Base-by-base conservation (phyloP, 1,139 yeast species). In the Yamadazyma songkhlaensis region DNA sequence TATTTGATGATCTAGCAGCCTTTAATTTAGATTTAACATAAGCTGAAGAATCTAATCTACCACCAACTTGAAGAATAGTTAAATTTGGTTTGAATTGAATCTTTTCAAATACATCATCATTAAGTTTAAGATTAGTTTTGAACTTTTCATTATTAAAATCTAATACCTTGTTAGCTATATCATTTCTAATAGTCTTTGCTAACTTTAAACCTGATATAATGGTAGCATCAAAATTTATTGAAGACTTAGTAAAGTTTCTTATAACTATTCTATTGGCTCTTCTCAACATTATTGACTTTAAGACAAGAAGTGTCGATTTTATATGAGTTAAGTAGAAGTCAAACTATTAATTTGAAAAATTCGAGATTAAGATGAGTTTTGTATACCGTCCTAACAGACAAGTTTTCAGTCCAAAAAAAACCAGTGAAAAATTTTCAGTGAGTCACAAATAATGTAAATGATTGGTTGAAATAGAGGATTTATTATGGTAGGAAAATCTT, bases 1-100 rank as follows among this genome's bases (percentile, higher is more conserved):
- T 79, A 44, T 83, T 83, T 35, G 87, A 79, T 30, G 81, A 81
- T 29, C 72, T 64, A 15, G 89, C 86, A 5, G 90, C 87, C 57
- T 81, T 83, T 41, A 82, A 62, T 55, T 84, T 84, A 69, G 85
- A 80, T 42, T 81, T 73, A 29, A 84, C 92, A 57, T 84, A 84
- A 1, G 88, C 82, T 0, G 86, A 74, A 1, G 92, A 83, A 53
- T 84, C 94, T 6, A 89, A 87, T 51, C 90, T 72, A 25, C 69
- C 64, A 38, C 94, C 94, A 32, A 84, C 86, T 59, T 84, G 94
- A 42, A 84, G 67, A 45, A 84, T 83, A 35, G 83, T 78, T 48
- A 84, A 68, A 35, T 72, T 72, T 25, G 94, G 92, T 38, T 65
- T 62, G 58, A 82, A 84, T 39, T 57, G 61, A 41, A 69, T 57